A percentile compares a stretch with the other conserved stretches of the same genome.
These are phyloP conservation scores for Colletotrichum viniferum DNA, from an alignment of 2,329 filamentous ascomycete genomes.

Conservation along the genomic window DNA sequence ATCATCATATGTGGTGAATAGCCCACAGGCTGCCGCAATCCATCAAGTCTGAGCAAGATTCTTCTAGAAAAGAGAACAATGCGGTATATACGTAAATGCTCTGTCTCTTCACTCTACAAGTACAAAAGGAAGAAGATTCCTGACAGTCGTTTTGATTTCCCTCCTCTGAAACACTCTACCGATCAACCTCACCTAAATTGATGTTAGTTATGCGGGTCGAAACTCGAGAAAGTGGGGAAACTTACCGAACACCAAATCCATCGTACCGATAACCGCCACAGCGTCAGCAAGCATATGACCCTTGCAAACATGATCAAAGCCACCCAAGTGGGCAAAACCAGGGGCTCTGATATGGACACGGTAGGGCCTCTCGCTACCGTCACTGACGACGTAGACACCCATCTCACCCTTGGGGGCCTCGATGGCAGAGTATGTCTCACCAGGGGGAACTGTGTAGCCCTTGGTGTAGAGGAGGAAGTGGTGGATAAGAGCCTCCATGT, in stretches of 20 bases:
- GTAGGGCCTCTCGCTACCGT: conserved; percentile 95
- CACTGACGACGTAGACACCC: conserved; percentile 95
- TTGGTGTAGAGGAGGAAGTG: conserved; percentile 99
- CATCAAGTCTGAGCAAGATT: neutral
- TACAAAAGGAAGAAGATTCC: conserved; percentile 24
- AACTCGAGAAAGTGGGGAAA: conserved; percentile 12
- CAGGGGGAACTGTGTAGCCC: conserved; percentile 94
- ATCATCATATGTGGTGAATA: neutral
- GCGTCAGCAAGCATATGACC: conserved; percentile 96
- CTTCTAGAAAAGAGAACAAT: conserved; percentile 22
- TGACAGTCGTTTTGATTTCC: conserved; percentile 14
- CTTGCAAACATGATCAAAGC: conserved; percentile 91
- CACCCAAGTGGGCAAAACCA: conserved; percentile 92
- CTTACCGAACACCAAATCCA: conserved; percentile 89
- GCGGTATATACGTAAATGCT: conserved; percentile 27
- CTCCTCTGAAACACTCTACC: conserved; percentile 42
- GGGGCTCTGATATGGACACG: conserved; percentile 97
- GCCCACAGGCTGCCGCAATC: neutral
- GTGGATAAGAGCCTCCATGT: conserved; percentile 99
- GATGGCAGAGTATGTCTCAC: conserved; percentile 97
- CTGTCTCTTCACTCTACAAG: conserved; percentile 28
- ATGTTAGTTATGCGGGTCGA: conserved; percentile 34
- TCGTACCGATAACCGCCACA: conserved; percentile 91
- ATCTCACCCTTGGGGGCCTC: conserved; percentile 99
- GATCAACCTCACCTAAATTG: conserved; percentile 63